phyloP scores from a whole-genome alignment of 1,284 basidiomycete genomes.

The Rhodotorula sp. region DNA sequence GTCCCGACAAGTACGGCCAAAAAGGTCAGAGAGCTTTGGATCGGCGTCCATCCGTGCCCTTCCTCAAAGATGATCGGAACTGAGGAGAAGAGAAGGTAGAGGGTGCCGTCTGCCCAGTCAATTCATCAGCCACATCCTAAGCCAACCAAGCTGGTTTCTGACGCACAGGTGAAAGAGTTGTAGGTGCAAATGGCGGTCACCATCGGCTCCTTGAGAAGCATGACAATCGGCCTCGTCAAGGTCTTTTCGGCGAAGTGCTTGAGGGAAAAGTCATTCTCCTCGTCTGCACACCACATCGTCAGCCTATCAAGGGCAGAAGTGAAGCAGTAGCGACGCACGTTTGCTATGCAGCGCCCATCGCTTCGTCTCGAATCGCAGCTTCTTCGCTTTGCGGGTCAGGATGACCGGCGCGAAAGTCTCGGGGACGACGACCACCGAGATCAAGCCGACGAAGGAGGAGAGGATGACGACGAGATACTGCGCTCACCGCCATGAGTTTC shows the following conservation, averaged over 20 bases:
- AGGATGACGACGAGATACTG: slow-evolving; percentile 45
- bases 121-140: no score
- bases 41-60: slow-evolving; percentile 46
- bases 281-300: slow-evolving; percentile 36
- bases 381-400: slow-evolving; percentile 48
- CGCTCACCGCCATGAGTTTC: no score
- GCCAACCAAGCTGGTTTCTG: no score
- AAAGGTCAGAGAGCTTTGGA: slow-evolving; percentile 48
- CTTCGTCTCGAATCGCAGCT: slow-evolving; percentile 52
- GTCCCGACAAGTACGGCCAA: slow-evolving; percentile 48
- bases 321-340: not conserved
- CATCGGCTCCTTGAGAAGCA: slow-evolving; percentile 50
- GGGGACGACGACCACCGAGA: slow-evolving; percentile 55
- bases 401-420: slow-evolving; percentile 56
- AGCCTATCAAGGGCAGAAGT: not conserved
- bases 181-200: slow-evolving; percentile 45
- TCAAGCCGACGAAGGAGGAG: slow-evolving; percentile 47
- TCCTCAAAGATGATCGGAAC: slow-evolving; percentile 49
- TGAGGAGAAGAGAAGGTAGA: slow-evolving; percentile 45
- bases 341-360: slow-evolving; percentile 47
- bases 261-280: slow-evolving; percentile 44
- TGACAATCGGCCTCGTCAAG: slow-evolving; percentile 46
- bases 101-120: slow-evolving; percentile 9
- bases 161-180: slow-evolving; percentile 40
- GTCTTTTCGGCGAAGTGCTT: slow-evolving; percentile 46